Conservation (phyloP, 2,329 filamentous ascomycete species). For the Colletotrichum truncatum region DNA sequence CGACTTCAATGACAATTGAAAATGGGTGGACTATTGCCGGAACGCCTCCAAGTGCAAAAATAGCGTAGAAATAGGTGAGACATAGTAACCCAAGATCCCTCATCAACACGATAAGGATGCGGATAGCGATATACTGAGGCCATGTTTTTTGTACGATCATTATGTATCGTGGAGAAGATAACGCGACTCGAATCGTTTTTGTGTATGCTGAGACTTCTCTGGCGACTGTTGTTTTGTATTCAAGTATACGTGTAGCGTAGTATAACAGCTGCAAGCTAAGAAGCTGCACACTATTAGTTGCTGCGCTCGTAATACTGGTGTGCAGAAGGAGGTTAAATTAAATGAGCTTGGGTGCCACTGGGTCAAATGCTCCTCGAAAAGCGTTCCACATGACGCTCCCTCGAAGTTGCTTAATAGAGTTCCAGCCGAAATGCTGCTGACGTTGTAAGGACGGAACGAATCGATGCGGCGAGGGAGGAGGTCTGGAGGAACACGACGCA, state of each 20-base stretch:
- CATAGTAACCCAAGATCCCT: slow-evolving; percentile 27
- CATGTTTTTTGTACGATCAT: slow-evolving; percentile 28
- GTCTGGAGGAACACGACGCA: not conserved
- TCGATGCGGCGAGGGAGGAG: not conserved
- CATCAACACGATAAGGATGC: slow-evolving; percentile 12
- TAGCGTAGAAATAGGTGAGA: slow-evolving; percentile 33
- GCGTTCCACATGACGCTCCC: not conserved
- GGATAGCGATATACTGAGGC: slow-evolving; percentile 23
- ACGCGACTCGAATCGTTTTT: not conserved
- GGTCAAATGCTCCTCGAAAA: not conserved
- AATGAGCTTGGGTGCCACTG: not conserved
- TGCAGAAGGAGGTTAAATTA: not conserved
- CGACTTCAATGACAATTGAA: slow-evolving; percentile 35
- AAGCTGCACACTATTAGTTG: not conserved
- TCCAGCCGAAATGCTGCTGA: slow-evolving; percentile 1
- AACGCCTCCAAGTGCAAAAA: slow-evolving; percentile 31
- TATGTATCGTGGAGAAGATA: not conserved
- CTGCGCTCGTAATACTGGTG: not conserved
- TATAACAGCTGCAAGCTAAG: not conserved
- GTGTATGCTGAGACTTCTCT: not conserved
- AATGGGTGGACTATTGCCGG: slow-evolving; percentile 33
- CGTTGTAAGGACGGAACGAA: not conserved
- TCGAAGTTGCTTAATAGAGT: not conserved
- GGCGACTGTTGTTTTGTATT: not conserved
- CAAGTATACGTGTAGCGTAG: not conserved